Evolutionary conservation across 768 basidiomycete genomes (phyloP).

Genomic region (Tulasnella sp.): DNA sequence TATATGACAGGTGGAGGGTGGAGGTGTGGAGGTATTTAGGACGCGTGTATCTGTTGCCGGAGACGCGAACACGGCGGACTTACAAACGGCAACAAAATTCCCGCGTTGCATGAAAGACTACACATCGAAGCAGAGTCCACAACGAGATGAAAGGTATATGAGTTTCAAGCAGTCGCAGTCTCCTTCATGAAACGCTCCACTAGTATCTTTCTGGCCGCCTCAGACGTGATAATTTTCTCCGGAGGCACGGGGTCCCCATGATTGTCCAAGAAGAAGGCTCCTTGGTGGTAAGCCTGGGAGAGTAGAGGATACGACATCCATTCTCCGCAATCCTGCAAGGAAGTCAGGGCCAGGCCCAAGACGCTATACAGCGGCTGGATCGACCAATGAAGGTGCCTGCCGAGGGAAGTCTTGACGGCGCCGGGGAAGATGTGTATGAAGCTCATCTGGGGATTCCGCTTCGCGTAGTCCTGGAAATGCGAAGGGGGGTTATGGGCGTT

Average conservation of each 20-base stretch:
- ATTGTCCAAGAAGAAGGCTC: constrained; percentile 13
- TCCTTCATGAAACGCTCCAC: constrained; percentile 2
- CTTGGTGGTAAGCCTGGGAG: background rate
- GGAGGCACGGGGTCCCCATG: constrained; percentile 6
- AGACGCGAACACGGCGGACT: too few relatives aligned
- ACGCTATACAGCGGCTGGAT: background rate
- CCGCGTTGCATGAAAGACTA: too few relatives aligned
- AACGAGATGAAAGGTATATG: too few relatives aligned
- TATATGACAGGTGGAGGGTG: too few relatives aligned
- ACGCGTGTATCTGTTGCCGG: too few relatives aligned
- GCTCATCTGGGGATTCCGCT: constrained; percentile 4
- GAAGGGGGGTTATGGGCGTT: background rate
- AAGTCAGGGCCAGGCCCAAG: background rate
- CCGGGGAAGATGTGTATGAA: constrained; percentile 16
- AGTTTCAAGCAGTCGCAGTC: background rate
- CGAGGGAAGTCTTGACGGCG: constrained; percentile 13
- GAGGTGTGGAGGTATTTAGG: too few relatives aligned
- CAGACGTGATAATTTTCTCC: background rate
- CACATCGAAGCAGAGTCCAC: too few relatives aligned
- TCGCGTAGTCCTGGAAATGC: constrained; percentile 10
- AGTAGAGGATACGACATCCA: constrained; percentile 8
- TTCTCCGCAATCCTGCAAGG: constrained; percentile 8
- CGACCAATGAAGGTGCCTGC: constrained; percentile 18
- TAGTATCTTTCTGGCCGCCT: background rate
- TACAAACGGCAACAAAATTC: too few relatives aligned